These are phyloP conservation scores for Ceratobasidium sp. DNA, from an alignment of 1,284 basidiomycete genomes.

Conservation along the genomic window DNA sequence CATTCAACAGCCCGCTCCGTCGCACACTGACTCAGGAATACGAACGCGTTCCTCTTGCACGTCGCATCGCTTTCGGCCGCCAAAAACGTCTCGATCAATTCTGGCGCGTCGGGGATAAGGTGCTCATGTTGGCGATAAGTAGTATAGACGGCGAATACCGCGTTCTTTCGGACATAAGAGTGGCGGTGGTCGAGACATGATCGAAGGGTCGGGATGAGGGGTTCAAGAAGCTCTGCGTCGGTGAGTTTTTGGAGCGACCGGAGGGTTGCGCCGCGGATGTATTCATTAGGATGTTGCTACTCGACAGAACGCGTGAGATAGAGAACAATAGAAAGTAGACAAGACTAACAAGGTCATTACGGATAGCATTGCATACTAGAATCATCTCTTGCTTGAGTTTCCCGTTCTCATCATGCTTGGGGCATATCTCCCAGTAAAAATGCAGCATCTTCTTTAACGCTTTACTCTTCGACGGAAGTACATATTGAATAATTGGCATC, in stretches of 20 bases:
- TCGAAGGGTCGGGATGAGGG: conserved; percentile 93
- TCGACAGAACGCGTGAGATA: background rate
- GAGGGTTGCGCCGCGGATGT: conserved; percentile 97
- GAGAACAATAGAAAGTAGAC: background rate
- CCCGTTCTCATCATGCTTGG: conserved; percentile 96
- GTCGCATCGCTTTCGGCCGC: conserved; percentile 97
- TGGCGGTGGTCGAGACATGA: conserved; percentile 98
- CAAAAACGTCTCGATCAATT: conserved; percentile 97
- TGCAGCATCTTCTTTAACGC: conserved; percentile 98
- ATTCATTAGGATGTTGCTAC: conserved; percentile 99
- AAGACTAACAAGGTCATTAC: conserved; percentile 89
- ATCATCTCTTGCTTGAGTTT: conserved; percentile 99
- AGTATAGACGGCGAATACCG: conserved; percentile 95
- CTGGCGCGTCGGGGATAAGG: conserved; percentile 96
- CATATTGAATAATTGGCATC: conserved; percentile 88
- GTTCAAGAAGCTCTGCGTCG: conserved; percentile 95
- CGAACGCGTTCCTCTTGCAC: conserved; percentile 98
- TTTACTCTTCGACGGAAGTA: conserved; percentile 96
- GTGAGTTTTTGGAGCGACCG: conserved; percentile 97
- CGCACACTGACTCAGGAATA: conserved; percentile 91
- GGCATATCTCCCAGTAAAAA: conserved; percentile 99
- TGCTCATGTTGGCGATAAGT: conserved; percentile 96
- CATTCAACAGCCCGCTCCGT: conserved; percentile 95
- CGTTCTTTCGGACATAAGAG: conserved; percentile 98
- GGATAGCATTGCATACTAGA: conserved; percentile 96